These are phyloP conservation scores for Calophaca sinica DNA, from an alignment of 306 rosid species.

Conservation along the genomic window DNA sequence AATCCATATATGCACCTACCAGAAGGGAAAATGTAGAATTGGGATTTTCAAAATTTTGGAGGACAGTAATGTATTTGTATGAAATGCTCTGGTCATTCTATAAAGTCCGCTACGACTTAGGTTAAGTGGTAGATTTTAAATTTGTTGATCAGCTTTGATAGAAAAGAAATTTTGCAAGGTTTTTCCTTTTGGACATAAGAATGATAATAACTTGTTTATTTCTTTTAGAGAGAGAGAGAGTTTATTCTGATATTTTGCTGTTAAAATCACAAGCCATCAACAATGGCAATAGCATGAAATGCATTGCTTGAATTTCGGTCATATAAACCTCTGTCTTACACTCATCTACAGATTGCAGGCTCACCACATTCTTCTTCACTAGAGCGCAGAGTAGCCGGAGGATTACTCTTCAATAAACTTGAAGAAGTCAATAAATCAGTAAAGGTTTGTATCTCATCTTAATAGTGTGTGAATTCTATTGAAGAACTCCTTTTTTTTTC, in stretches of 20 bases:
- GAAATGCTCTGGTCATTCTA: neutral
- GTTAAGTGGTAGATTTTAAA: neutral
- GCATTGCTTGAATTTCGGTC: slow-evolving; percentile 34
- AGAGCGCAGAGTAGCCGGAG: slow-evolving; percentile 68
- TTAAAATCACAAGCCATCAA: slow-evolving; percentile 18
- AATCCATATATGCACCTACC: too few species aligned
- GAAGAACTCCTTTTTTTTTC: neutral
- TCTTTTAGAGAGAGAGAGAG: neutral
- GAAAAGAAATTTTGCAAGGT: neutral
- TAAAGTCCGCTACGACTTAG: neutral
- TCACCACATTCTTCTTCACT: slow-evolving; percentile 57
- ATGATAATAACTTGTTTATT: neutral
- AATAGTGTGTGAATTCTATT: slow-evolving; percentile 18
- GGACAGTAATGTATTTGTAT: too few species aligned
- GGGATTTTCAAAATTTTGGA: too few species aligned
- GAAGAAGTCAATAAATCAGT: slow-evolving; percentile 88
- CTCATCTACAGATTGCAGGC: slow-evolving; percentile 60
- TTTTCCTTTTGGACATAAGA: neutral
- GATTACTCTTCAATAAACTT: slow-evolving; percentile 68
- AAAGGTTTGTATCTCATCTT: slow-evolving; percentile 62
- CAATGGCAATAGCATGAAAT: slow-evolving; percentile 2
- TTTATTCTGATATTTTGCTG: slow-evolving; percentile 15
- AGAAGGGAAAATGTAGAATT: too few species aligned
- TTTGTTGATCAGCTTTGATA: slow-evolving; percentile 19
- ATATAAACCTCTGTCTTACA: neutral